phyloP scores from a whole-genome alignment of 768 basidiomycete genomes.

The Boletus rubescentipes region DNA sequence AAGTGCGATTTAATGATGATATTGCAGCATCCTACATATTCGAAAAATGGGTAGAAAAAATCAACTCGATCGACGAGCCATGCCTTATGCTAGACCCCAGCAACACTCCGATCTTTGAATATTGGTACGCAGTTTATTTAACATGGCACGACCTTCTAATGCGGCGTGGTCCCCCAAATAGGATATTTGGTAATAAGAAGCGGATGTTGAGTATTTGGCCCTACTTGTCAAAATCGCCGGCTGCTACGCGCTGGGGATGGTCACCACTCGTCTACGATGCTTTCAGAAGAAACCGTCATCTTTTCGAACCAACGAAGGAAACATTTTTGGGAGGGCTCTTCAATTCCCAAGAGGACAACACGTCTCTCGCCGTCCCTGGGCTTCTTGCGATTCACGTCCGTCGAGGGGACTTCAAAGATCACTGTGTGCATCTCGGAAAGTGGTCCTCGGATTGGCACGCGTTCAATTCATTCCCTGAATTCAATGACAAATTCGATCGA shows the following conservation, averaged over 20 bases:
- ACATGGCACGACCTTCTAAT: not conserved
- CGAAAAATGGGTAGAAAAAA: constrained; percentile 38
- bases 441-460: constrained; percentile 40
- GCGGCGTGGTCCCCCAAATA: constrained; percentile 10
- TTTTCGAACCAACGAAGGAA: constrained; percentile 16
- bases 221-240: constrained; percentile 32
- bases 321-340: not conserved
- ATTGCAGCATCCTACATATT: constrained; percentile 32
- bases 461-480: constrained; percentile 45
- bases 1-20: constrained; percentile 25
- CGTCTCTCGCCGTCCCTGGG: constrained; percentile 32
- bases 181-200: constrained; percentile 33
- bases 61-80: constrained; percentile 36
- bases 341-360: not conserved
- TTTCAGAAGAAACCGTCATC: constrained; percentile 29
- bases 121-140: constrained; percentile 28
- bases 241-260: constrained; percentile 38
- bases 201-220: constrained; percentile 38
- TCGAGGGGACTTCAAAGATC: constrained; percentile 47
- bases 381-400: constrained; percentile 52
- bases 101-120: constrained; percentile 34
- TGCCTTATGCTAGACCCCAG: constrained; percentile 38
- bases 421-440: constrained; percentile 42
- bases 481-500: constrained; percentile 37
- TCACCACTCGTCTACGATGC: constrained; percentile 36